Conservation (phyloP, 2,329 filamentous ascomycete species). For the Aspergillus puulaauensis region DNA sequence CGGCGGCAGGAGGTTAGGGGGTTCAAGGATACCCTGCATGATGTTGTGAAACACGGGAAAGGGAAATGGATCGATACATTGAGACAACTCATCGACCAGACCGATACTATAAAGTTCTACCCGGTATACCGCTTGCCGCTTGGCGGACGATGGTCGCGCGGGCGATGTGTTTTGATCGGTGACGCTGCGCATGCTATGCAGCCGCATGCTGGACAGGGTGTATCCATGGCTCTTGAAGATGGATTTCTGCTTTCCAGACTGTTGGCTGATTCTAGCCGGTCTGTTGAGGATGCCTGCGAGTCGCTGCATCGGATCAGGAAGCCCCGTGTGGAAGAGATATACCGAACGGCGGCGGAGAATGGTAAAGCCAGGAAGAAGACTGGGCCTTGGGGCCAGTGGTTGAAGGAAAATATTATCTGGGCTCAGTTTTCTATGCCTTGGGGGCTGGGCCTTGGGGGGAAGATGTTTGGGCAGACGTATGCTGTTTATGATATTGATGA, state of each 20-base stretch:
- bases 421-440: conserved; percentile 15
- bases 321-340: conserved; percentile 30
- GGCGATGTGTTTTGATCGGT: conserved; percentile 36
- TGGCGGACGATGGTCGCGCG: conserved; percentile 31
- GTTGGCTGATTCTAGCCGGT: conserved; percentile 16
- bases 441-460: conserved; percentile 22
- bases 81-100: conserved; percentile 12
- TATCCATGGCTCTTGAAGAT: conserved; percentile 56
- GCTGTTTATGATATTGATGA: conserved; percentile 33
- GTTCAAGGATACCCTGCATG: conserved; percentile 23
- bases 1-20: conserved; percentile 23
- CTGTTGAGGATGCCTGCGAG: conserved; percentile 15
- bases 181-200: conserved; percentile 36
- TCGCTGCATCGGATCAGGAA: conserved; percentile 23
- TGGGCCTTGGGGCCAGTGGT: conserved; percentile 25
- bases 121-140: conserved; percentile 35
- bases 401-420: conserved; percentile 25
- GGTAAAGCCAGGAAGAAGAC: conserved; percentile 23
- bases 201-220: conserved; percentile 51
- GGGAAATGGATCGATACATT: conserved; percentile 43
- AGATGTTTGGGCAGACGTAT: conserved; percentile 22
- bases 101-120: conserved; percentile 30
- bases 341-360: conserved; percentile 24
- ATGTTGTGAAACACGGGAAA: conserved; percentile 62
- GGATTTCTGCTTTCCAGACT: conserved; percentile 29